Base-by-base conservation (phyloP, 768 basidiomycete genomes). In the Tricholomella constricta region DNA sequence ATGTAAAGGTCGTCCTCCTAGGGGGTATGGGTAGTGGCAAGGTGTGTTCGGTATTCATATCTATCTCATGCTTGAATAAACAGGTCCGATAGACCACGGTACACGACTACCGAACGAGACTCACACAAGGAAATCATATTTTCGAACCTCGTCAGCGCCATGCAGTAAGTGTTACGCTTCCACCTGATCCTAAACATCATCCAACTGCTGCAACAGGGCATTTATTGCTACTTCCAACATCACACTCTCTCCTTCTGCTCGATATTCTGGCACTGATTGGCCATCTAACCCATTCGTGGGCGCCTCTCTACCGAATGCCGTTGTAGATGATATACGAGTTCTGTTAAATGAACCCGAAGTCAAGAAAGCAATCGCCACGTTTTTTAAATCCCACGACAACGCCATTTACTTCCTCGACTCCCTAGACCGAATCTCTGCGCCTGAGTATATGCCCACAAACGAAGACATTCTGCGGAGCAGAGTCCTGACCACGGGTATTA, bases 11-110 rank as follows among this genome's bases (percentile, higher is more conserved):
- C 91, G 67, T 97, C 57, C 70, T 98, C 55, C 79, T 98, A 34
- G 95, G 95, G 48, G 93, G 95, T 49, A 93, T 94, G 73, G 94
- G 95, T 78, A 92, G 90, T 48, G 94, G 94, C 63, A 95, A 97
- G 83, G 88, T 88, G 38, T 12, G 76, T 70, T 27, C 25, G 36
- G 17, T 19, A 14, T 7, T 10, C 17, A 19, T 17, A 17, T 37
- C 3, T 37, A 2, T 17, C 25, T 7, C 31, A 31, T 35, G 23
- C 32, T 10, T 43, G 27, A n/a, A n/a, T n/a, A n/a, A n/a, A n/a
- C n/a, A n/a, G n/a, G n/a, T n/a, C n/a, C n/a, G n/a, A n/a, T n/a
- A n/a, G n/a, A n/a, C n/a, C n/a, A n/a, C n/a, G n/a, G n/a, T n/a
- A 89, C 75, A 88, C 84, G 61, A 81, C 83, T 52, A 78, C 82